Evolutionary conservation across 257 asterid species (phyloP).

Genomic region (Solanum arcanum): DNA sequence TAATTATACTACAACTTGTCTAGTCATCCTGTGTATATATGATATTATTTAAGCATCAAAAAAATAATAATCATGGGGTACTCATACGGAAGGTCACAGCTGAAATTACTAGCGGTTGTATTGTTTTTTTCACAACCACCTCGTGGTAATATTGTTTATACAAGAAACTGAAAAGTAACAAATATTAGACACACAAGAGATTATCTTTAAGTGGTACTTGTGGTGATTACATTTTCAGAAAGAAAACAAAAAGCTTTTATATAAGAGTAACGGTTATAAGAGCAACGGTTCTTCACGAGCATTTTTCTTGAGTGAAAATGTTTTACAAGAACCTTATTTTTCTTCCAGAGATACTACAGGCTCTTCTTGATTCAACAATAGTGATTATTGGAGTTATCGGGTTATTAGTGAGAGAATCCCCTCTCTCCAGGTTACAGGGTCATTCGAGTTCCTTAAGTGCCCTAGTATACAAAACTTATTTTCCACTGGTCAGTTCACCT

Average conservation of each 20-base stretch:
- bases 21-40: not conserved
- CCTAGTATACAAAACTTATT: not conserved
- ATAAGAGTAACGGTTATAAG: not conserved
- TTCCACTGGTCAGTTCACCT: not conserved
- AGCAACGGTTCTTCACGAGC: not conserved
- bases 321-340: not conserved
- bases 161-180: not conserved
- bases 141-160: not conserved
- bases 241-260: not conserved
- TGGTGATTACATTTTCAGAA: not conserved
- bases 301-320: not conserved
- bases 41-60: not conserved
- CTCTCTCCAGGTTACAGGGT: not conserved
- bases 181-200: not conserved
- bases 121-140: not conserved
- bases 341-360: not conserved
- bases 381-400: not conserved
- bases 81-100: not conserved
- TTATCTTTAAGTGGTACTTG: not conserved
- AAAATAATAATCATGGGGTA: not conserved
- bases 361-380: not conserved
- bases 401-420: not conserved
- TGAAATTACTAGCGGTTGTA: not conserved
- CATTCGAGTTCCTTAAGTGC: not conserved
- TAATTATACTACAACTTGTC: not conserved